Percentiles rank a stretch among this genome's conserved stretches.
Evolutionary conservation across 2,329 filamentous ascomycete species (phyloP).

Genomic region (Talaromyces funiculosus): DNA sequence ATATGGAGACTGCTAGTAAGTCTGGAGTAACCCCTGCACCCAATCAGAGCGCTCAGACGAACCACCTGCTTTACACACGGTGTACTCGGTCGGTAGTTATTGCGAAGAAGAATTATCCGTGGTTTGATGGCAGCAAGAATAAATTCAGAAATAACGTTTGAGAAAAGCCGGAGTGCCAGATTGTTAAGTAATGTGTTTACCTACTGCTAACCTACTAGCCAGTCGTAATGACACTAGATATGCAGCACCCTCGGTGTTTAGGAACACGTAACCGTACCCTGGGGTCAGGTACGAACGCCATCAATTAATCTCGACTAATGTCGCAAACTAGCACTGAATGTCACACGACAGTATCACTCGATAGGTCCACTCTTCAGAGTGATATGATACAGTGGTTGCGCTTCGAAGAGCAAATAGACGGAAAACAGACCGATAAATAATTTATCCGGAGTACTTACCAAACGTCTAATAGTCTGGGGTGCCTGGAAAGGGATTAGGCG

Average conservation of each 20-base stretch:
- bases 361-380: background rate
- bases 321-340: background rate
- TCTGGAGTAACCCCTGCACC: background rate
- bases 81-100: too few species aligned
- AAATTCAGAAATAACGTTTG: background rate
- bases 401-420: background rate
- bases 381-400: background rate
- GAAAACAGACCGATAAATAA: background rate
- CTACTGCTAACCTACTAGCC: background rate
- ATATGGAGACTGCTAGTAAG: background rate
- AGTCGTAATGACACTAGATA: background rate
- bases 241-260: background rate
- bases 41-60: background rate
- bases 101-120: too few species aligned
- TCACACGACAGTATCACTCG: constrained; percentile 4
- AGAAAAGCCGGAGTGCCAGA: background rate
- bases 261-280: constrained; percentile 4
- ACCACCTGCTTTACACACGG: too few species aligned
- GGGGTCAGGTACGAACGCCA: constrained; percentile 9
- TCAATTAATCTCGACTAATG: background rate
- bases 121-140: background rate
- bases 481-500: background rate
- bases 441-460: background rate
- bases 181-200: background rate
- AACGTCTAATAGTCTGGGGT: background rate